A percentile compares a stretch with the other conserved stretches of the same genome.
These are phyloP conservation scores for Amborella trichopoda DNA, from an alignment of 164 flowering plant genomes.

Conservation along the genomic window DNA sequence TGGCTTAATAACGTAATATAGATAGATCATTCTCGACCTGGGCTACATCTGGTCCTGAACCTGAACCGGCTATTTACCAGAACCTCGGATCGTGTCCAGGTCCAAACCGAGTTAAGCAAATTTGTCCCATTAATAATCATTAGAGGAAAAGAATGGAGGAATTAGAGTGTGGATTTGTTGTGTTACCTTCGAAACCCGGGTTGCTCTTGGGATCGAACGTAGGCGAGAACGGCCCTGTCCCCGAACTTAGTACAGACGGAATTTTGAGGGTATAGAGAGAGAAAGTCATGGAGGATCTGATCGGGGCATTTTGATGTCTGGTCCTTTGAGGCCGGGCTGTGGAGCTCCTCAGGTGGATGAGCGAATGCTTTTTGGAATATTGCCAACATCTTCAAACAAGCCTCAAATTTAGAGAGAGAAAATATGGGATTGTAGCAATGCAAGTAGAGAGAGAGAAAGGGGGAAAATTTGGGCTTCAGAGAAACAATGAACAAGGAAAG, in stretches of 20 bases:
- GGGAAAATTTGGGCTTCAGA: too few species aligned
- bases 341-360: constrained; percentile 82
- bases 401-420: too few species aligned
- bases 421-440: too few species aligned
- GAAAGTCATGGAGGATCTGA: constrained; percentile 50
- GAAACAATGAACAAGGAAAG: too few species aligned
- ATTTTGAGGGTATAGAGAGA: constrained; percentile 34
- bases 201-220: constrained; percentile 19
- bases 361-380: constrained; percentile 73
- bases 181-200: constrained; percentile 8
- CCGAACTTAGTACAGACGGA: constrained; percentile 52
- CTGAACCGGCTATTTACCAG: neutral
- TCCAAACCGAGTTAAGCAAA: neutral
- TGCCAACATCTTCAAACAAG: constrained; percentile 65
- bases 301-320: constrained; percentile 47
- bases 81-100: too few species aligned
- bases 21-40: too few species aligned
- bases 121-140: neutral
- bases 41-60: too few species aligned
- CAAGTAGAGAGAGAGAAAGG: too few species aligned
- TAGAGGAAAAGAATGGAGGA: neutral
- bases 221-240: constrained; percentile 56
- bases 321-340: constrained; percentile 47
- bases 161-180: neutral
- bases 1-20: too few species aligned